phyloP scores from a whole-genome alignment of 2,329 filamentous ascomycete species.

The Colletotrichum kahawae region DNA sequence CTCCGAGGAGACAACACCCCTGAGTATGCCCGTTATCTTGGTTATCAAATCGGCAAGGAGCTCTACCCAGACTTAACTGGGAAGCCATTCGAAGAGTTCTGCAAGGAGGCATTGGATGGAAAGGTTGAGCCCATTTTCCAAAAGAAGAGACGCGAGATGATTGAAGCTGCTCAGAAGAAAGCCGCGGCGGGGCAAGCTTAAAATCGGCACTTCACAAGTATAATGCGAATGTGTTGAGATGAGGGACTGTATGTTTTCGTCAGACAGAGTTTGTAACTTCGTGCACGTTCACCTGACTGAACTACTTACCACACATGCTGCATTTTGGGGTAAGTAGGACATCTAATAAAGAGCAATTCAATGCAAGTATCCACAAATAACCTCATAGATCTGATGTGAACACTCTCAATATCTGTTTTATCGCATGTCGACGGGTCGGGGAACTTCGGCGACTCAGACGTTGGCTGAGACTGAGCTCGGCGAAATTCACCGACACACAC shows the following conservation, averaged over 20 bases:
- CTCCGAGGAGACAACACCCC: slow-evolving; percentile 59
- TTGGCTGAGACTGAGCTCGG: neutral
- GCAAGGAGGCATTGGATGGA: neutral
- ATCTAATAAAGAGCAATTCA: neutral
- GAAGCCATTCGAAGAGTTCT: neutral
- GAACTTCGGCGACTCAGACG: neutral
- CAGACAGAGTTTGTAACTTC: fast-evolving
- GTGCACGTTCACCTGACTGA: neutral
- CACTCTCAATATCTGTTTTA: neutral
- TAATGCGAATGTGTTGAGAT: neutral
- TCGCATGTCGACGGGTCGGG: neutral
- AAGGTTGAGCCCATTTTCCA: neutral
- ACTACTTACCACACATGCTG: neutral
- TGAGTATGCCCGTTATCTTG: slow-evolving; percentile 57
- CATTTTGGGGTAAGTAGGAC: fast-evolving
- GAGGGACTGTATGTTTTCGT: neutral
- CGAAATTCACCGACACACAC: neutral
- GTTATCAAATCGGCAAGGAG: slow-evolving; percentile 56
- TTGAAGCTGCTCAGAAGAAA: neutral
- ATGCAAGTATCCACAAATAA: neutral
- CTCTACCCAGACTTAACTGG: slow-evolving; percentile 55
- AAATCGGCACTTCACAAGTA: neutral
- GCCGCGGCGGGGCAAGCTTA: neutral
- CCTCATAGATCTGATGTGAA: neutral
- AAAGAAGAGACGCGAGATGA: neutral